These are phyloP conservation scores for Canavalia ensiformis DNA, from an alignment of 306 rosid genomes.

Conservation along the genomic window DNA sequence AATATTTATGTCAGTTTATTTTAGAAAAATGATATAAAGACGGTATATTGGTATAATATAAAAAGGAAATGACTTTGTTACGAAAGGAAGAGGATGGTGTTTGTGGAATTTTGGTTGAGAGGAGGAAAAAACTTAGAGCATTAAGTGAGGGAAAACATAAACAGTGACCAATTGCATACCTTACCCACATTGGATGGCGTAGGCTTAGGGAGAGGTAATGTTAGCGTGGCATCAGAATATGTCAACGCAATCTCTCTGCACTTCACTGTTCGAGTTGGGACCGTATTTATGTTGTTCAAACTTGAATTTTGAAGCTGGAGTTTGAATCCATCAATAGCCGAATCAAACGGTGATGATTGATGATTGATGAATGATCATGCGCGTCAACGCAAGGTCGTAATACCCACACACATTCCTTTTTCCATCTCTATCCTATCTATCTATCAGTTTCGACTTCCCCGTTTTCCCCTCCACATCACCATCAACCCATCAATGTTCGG, in stretches of 20 bases:
- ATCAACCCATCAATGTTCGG: slow-evolving; percentile 39
- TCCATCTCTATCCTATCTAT: neutral
- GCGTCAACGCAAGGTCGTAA: no score
- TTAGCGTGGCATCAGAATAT: neutral
- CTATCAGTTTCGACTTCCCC: neutral
- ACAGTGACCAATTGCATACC: neutral
- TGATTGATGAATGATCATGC: no score
- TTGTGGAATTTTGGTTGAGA: no score
- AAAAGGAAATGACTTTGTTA: no score
- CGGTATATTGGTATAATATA: no score
- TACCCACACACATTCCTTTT: neutral
- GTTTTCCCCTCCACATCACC: slow-evolving; percentile 47
- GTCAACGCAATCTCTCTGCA: neutral
- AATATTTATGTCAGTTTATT: no score
- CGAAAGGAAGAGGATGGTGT: no score
- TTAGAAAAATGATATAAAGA: no score
- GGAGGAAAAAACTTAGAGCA: no score
- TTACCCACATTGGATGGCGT: slow-evolving; percentile 20
- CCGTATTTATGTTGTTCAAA: neutral
- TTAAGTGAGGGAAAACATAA: neutral
- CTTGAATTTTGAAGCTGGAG: neutral
- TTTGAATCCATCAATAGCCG: neutral
- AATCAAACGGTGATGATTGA: neutral
- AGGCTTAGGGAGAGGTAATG: neutral
- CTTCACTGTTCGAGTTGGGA: neutral